phyloP scores from a whole-genome alignment of 208 protist genomes.

The Trichomonas gallinae region DNA sequence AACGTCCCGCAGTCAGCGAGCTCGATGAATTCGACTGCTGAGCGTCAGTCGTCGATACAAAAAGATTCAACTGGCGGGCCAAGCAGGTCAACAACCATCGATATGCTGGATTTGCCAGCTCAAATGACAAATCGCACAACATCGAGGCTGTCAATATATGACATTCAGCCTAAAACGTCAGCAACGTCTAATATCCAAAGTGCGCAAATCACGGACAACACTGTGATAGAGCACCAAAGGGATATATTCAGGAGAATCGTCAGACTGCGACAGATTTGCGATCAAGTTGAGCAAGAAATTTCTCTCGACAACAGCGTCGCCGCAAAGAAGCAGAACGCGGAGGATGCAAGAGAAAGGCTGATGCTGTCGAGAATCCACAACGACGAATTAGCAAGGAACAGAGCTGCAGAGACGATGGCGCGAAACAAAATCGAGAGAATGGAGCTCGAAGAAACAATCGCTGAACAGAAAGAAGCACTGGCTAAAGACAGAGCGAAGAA shows the following conservation, averaged over 20 bases:
- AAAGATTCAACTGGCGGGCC: background rate
- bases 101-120: background rate
- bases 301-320: background rate
- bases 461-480: background rate
- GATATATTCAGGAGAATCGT: background rate
- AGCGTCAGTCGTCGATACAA: background rate
- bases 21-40: background rate
- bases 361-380: background rate
- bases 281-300: background rate
- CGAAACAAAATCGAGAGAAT: background rate
- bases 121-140: background rate
- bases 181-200: background rate
- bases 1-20: no score
- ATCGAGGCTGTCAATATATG: background rate
- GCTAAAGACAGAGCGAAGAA: background rate
- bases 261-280: background rate
- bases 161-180: background rate
- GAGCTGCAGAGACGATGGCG: background rate
- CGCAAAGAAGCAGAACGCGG: background rate
- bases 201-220: background rate
- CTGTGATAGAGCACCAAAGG: background rate
- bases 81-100: background rate
- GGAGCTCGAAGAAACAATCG: background rate
- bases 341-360: background rate
- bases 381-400: background rate